Base-by-base conservation (phyloP, 192 early-diverging fungal species). In the Gryganskiella cystojenkinii region DNA sequence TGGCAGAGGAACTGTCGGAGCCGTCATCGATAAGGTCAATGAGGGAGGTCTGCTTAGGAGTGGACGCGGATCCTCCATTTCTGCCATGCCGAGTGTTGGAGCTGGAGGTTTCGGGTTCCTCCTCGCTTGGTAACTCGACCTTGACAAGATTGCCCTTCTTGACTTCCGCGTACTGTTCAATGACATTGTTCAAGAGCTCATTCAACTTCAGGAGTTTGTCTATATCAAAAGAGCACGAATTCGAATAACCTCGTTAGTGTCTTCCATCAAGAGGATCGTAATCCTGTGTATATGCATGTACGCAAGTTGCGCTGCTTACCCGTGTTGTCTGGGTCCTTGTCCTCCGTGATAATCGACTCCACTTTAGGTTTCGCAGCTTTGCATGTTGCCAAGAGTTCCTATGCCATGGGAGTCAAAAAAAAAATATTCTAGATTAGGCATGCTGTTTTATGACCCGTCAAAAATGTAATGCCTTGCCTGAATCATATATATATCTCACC, bases 131-230 rank as follows among this genome's bases (percentile, higher is more conserved):
- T 52, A 78, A 22, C 3, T 53, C 27, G 20, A 71, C 64, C 43
- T 70, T 83, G 44, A 81, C 71, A 17, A 81, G 75, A 24, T 84
- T 75, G 22, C 88, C 88, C 30, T 76, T 80, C 70, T 74, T 80
- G 24, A 85, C 74, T 55, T 89, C 85, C n/a, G 67, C 76, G 54
- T 93, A 92, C 66, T 92, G 93, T 44, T 86, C 85, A 15, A 95
- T 73, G 0, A 91, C 94, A 40, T 82, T 90, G 73, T 94, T 95
- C 59, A 96, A 88, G 54, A 92, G 79, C 64, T 95, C 93, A 55
- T 95, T 93, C 49, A 94, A 61, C 17, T 80, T 80, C 45, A 94
- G 71, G 11, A 94, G 60, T 15, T 86, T 88, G 22, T 92, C 93
- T 91, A 80, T 20, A 10, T 28, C 15, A 44, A 22, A 27, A 53